Evolutionary conservation across 2,329 filamentous ascomycete genomes (phyloP), one percentile per base, ranked within the genome.

Genomic region (Cladosporium sp.): DNA sequence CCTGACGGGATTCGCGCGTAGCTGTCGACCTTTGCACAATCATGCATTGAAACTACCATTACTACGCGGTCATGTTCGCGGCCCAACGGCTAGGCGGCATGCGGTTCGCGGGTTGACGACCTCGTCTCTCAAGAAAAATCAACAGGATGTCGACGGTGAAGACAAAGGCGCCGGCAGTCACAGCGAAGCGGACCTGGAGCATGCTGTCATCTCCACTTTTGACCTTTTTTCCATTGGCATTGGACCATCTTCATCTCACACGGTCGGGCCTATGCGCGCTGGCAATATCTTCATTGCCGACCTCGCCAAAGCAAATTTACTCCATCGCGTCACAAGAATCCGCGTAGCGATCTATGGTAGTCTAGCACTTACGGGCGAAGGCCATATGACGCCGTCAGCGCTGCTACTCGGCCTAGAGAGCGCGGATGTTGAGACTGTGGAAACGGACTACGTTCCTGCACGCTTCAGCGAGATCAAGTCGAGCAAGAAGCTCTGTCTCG

Each of bases 211-310:
- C 57, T 80, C 78, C 2, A 77, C 78, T 0, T 80, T 80, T 60
- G 78, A 80, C 64, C 71, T 80, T 34, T 80, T 80, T 66, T 80
- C 77, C 32, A 79, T 80, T 53, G 78, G 78, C 62, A 80, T 80
- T 61, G 78, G 78, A 0, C 78, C 78, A 10, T 80, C 78, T 0
- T 80, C 78, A 1, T 80, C 78, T 10, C 78, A 80, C 65, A 80
- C 78, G 0, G 78, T 80, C 22, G 78, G 78, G 1, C 78, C 78
- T 17, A 80, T 80, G 78, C 76, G 78, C 17, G 78, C 78, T 6
- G 78, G 78, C 34, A 79, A 78, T 63, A 80, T 80, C 62, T 80
- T 80, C 60, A 73, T 80, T 20, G 70, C 75, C 15, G 78, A 80
- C 57, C 67, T 80, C 9, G 70, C 72, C 44, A 77, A 80, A 56